Evolutionary conservation across 495 filamentous ascomycete species (phyloP).

Genomic region (Oidiodendron maius): DNA sequence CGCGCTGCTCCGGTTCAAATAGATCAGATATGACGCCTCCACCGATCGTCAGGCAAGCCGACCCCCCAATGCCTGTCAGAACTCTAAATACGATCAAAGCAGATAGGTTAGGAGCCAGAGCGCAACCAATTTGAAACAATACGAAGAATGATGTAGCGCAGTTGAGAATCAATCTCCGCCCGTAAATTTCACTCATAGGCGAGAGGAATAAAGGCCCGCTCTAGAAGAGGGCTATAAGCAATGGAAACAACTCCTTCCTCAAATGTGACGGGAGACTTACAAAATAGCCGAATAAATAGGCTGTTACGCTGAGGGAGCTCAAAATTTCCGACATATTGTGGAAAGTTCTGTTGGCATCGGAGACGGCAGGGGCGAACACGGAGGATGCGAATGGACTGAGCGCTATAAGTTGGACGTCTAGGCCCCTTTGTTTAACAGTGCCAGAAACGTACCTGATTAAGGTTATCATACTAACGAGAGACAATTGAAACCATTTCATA

Average conservation of each 20-base stretch:
- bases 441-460: too few species aligned
- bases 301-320: conserved; percentile 43
- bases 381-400: conserved; percentile 53
- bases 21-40: conserved; percentile 55
- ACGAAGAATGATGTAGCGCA: conserved; percentile 58
- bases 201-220: conserved; percentile 60
- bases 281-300: conserved; percentile 53
- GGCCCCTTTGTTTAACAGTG: too few species aligned
- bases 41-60: conserved; percentile 44
- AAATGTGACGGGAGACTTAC: too few species aligned
- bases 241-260: too few species aligned
- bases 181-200: conserved; percentile 67
- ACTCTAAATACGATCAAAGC: conserved; percentile 58
- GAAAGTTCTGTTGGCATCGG: conserved; percentile 47
- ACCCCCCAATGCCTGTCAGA: conserved; percentile 52
- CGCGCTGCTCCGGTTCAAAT: conserved; percentile 43
- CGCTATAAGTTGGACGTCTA: too few species aligned
- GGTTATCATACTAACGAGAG: too few species aligned
- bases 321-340: conserved; percentile 33
- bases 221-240: too few species aligned
- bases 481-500: too few species aligned
- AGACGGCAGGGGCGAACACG: conserved; percentile 55
- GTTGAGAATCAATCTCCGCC: conserved; percentile 50
- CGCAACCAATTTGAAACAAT: conserved; percentile 62
- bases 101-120: conserved; percentile 49